Evolutionary conservation across 2,329 filamentous ascomycete genomes (phyloP).

Genomic region (Diaporthe velutina): DNA sequence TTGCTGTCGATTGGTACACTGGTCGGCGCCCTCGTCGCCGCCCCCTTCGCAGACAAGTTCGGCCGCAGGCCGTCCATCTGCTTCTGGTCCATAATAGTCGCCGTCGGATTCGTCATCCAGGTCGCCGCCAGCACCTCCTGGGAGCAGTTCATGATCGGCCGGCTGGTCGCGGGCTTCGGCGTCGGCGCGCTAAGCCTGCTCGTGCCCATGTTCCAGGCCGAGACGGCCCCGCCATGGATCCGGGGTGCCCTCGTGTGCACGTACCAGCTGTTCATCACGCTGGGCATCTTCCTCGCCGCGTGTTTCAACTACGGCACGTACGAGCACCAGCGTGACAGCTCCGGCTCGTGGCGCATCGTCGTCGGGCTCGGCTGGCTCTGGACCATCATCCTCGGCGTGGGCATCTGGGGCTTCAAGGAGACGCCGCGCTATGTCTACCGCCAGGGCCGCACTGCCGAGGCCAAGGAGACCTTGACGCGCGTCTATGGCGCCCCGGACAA

Average conservation of each 20-base stretch:
- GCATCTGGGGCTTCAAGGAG: conserved; percentile 65
- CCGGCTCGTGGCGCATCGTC: conserved; percentile 72
- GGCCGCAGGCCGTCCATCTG: conserved; percentile 75
- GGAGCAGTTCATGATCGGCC: conserved; percentile 76
- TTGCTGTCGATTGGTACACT: conserved; percentile 72
- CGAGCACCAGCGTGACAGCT: conserved; percentile 56
- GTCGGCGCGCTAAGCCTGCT: conserved; percentile 75
- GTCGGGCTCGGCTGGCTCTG: conserved; percentile 66
- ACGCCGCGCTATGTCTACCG: conserved; percentile 66
- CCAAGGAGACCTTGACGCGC: conserved; percentile 60
- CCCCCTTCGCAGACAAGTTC: conserved; percentile 73
- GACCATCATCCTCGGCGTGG: conserved; percentile 60
- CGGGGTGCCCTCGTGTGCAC: conserved; percentile 74
- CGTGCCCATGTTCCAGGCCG: conserved; percentile 81
- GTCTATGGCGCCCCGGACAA: conserved; percentile 60
- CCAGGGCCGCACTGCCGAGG: conserved; percentile 59
- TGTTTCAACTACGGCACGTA: conserved; percentile 74
- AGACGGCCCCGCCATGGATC: conserved; percentile 76
- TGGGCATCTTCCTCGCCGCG: conserved; percentile 74
- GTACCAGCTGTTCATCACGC: conserved; percentile 80
- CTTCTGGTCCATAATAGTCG: conserved; percentile 70
- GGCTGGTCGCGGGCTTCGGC: conserved; percentile 75
- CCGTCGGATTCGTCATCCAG: conserved; percentile 76
- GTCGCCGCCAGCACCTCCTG: conserved; percentile 68
- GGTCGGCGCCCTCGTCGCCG: conserved; percentile 70